Base-by-base conservation (phyloP, 345 rosid species). In the Bretschneidera sinensis region DNA sequence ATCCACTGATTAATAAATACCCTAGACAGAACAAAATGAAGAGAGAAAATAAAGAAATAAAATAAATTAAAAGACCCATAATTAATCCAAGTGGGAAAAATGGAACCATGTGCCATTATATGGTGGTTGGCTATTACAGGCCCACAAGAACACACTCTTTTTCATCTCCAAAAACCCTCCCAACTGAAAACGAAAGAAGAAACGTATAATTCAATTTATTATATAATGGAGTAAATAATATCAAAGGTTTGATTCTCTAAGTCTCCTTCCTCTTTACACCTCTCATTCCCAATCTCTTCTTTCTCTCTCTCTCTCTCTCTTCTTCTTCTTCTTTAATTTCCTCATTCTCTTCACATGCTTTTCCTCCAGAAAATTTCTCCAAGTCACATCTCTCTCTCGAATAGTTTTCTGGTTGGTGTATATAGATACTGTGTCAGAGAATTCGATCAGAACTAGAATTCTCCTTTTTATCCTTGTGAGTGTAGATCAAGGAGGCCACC, bases 21-120 rank as follows among this genome's bases (percentile, higher is more conserved):
- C n/a, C n/a, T 5, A 53, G 16, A 14, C 35, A 11, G 4, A 7
- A 8, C 5, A 17, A 21, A 35, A 18, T 35, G 16, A 11, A 54
- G 28, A 9, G 25, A 17, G 33, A 18, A 57, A 14, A 34, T 9
- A 18, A 15, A 21, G 21, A 39, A 39, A 14, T 9, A n/a, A n/a
- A n/a, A n/a, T n/a, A n/a, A n/a, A 14, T 5, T 39, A 19, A 15
- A 23, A 66, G 62, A 9, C 71, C 77, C 76, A 49, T 65, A n/a
- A 54, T 9, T 39, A 20, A 22, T 67, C 65, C 77, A 74, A 75
- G 78, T 69, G 77, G 84, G 73, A 52, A 66, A 14, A 68, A 63
- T 54, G 83, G 80, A 68, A 72, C 71, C 87, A 82, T 82, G 87
- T 82, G 87, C 87, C 58, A 67, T 72, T 87, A 85, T 85, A 82